Conservation (phyloP, 2,329 filamentous ascomycete genomes). For the Diaporthe sp. region DNA sequence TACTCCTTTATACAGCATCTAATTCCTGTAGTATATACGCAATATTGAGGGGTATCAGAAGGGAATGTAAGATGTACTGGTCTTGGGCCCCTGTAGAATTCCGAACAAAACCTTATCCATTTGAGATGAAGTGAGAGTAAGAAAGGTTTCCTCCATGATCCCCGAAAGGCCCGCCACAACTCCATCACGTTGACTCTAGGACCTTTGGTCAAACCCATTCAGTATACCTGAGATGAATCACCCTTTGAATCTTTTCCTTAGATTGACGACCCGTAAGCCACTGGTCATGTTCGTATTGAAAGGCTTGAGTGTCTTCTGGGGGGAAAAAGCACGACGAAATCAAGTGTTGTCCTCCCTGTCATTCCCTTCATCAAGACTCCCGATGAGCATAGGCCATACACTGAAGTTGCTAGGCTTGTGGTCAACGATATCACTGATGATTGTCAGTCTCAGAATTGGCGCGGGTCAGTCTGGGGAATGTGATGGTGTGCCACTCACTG, state of each 20-base stretch:
- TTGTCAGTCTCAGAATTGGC: background rate
- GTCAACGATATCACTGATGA: conserved; percentile 44
- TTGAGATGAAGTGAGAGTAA: background rate
- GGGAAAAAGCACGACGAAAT: background rate
- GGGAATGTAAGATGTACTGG: background rate
- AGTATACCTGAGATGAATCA: background rate
- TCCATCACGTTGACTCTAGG: background rate
- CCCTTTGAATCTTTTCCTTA: background rate
- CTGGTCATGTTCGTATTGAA: background rate
- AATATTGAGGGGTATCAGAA: background rate
- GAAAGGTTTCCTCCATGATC: no score
- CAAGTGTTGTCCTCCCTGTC: background rate
- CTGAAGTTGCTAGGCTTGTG: conserved; percentile 37
- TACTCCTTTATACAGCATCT: no score
- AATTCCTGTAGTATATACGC: background rate
- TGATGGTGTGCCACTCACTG: background rate
- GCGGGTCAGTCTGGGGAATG: no score
- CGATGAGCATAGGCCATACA: conserved; percentile 28
- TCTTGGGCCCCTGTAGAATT: background rate
- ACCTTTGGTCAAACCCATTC: no score
- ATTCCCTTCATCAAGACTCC: conserved; percentile 22
- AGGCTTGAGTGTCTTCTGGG: background rate
- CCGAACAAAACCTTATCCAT: background rate
- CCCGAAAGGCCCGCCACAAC: background rate
- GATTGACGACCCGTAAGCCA: background rate